Base-by-base conservation (phyloP, 83 land plant species). In the Picea abies region DNA sequence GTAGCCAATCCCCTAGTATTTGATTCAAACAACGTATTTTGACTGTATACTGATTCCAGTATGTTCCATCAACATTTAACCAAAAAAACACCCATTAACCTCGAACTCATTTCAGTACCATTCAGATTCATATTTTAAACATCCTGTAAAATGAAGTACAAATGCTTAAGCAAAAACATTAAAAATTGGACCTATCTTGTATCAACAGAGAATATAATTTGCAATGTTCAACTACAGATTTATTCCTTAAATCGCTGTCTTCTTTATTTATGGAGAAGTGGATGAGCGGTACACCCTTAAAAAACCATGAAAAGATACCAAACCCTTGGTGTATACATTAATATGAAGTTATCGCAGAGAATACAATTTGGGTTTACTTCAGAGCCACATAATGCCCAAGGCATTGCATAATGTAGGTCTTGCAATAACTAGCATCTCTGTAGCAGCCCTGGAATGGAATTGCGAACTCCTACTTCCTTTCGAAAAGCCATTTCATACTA, bases 301-400 rank as follows among this genome's bases (percentile, higher is more conserved):
- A 68, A 68, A 68, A 20, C 72, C 29, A 68, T 68, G 39, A 16
- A 68, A 35, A 68, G 35, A 32, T 14, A 71, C 76, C 76, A 41
- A 70, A 39, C 35, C 76, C 32, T 20, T 71, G 76, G 76, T 71
- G 20, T 20, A 71, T 44, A 44, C 47, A 44, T 44, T 44, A 7
- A 44, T 5, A 44, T 5, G 8, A 44, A 44, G 47, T 5, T 44
- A 6, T 44, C 47, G 7, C 47, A 44, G 47, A 0, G 49, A 71
- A 39, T 39, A 20, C 47, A 71, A 71, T 11, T 19, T 37, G 23
- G 76, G 22, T 8, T 39, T 71, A 41, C n/a, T 6, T 71, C 22
- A 71, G 41, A 71, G 76, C 2, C 76, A 71, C 49, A 71, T 71
- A 71, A 71, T 71, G 22, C 1, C 22, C 37, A 71, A 39, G 3